Evolutionary conservation across 2,329 filamentous ascomycete genomes (phyloP).

Genomic region (Lecanosticta acicola): DNA sequence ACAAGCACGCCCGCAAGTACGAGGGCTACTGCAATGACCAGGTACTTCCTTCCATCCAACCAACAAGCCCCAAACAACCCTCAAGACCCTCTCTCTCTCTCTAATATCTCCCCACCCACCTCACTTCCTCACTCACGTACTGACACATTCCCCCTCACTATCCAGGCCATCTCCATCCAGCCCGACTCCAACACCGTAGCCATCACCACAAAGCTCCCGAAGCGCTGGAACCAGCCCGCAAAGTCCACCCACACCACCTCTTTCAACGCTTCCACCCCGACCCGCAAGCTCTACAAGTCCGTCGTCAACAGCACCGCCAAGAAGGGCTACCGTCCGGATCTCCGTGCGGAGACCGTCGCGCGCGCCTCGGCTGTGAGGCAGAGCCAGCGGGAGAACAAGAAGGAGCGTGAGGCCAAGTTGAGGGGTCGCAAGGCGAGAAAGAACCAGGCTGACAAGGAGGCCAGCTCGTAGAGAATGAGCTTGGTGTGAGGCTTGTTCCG

Average conservation of each 20-base stretch:
- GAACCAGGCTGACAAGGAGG: constrained; percentile 18
- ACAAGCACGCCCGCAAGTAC: constrained; percentile 90
- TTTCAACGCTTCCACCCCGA: constrained; percentile 66
- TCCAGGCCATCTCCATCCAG: constrained; percentile 79
- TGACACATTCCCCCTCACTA: constrained; percentile 6
- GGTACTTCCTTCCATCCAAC: constrained; percentile 56
- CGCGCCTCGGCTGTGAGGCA: constrained; percentile 72
- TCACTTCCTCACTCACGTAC: constrained; percentile 4
- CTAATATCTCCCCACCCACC: constrained; percentile 1
- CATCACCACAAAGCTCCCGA: constrained; percentile 78
- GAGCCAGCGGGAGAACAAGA: constrained; percentile 60
- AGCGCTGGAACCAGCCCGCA: constrained; percentile 66
- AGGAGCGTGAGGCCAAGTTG: constrained; percentile 1
- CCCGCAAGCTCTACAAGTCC: constrained; percentile 82
- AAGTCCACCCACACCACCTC: constrained; percentile 58
- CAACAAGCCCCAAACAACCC: too few relatives aligned
- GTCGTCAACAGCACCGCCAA: constrained; percentile 79
- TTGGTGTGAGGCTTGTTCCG: constrained; percentile 1
- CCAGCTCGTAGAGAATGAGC: constrained; percentile 2
- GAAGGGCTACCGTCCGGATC: constrained; percentile 66
- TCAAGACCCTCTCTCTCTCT: too few relatives aligned
- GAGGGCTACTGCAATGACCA: constrained; percentile 91
- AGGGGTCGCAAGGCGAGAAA: constrained; percentile 25
- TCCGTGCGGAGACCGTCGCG: constrained; percentile 62
- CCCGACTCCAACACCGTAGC: constrained; percentile 73